Evolutionary conservation across 305 asterid genomes (phyloP), one percentile per base, ranked within the genome.

Genomic region (Solanum hybrid): DNA sequence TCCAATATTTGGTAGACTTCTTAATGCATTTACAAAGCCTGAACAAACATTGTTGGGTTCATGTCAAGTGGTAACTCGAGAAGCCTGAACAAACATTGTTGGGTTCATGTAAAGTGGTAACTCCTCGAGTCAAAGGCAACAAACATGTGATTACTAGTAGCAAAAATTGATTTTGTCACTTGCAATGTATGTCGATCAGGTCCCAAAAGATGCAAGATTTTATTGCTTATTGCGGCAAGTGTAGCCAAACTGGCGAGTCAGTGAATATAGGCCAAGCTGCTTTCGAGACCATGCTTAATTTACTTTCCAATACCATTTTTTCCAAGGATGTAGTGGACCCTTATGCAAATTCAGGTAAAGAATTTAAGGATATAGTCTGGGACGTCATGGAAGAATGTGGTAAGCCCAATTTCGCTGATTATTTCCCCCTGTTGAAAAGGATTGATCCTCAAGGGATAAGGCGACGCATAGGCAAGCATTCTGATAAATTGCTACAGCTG

Each of bases 361-460:
- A 88, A 42, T 73, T 91, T 72, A 90, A 72, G 92, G 93, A 90
- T 4, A 11, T 88, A 2, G 37, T 90, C 3, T 91, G 78, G 87
- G 89, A 90, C 0, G 78, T 93, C n/a, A 69, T 75, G 88, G 88
- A 26, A 78, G 75, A 81, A 4, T 56, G 88, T 11, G 93, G 93
- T 7, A 81, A 81, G 22, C 93, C 94, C 0, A 93, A 93, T 40
- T 27, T 91, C 6, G 93, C 91, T 0, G 93, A 93, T 27, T 91
- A 87, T 60, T 92, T 90, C 14, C 95, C 93, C 2, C 17, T 92
- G 17, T 35, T 93, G 3, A 89, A 86, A 86, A 27, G 5, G 78
- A 6, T 91, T 2, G 95, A 93, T 71, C 95, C 94, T 8, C 95
- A 92, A 69, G 93, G 95, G 11, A 86, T 92, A 35, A 87, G 90